Evolutionary conservation across 2,329 filamentous ascomycete species (phyloP).

Genomic region (Colletotrichum sp.): DNA sequence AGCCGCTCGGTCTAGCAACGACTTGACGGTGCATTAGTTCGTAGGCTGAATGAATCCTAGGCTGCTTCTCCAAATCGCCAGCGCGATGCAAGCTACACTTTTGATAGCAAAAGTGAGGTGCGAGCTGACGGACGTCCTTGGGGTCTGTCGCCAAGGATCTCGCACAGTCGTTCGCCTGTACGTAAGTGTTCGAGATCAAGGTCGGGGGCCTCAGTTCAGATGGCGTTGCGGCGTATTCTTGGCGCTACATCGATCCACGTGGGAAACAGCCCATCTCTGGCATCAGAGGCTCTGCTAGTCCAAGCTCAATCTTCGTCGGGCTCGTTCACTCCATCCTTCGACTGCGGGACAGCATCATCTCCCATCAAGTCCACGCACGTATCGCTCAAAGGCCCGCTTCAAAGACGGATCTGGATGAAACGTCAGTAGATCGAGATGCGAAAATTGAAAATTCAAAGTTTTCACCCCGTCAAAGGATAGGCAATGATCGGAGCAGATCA

Average conservation of each 20-base stretch:
- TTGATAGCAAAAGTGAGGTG: background rate
- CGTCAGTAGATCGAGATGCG: conserved; percentile 1
- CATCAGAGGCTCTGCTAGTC: background rate
- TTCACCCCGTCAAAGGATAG: background rate
- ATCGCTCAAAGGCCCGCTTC: background rate
- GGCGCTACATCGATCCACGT: background rate
- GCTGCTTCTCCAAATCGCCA: background rate
- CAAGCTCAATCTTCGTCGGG: background rate
- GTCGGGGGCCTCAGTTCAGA: conserved; percentile 11
- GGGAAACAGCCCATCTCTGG: background rate
- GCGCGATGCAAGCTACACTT: background rate
- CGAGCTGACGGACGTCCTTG: background rate
- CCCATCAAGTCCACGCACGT: background rate
- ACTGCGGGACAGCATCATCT: background rate
- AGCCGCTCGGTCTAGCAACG: background rate
- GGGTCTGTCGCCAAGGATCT: background rate
- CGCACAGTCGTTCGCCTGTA: background rate
- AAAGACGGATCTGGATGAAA: conserved; percentile 2
- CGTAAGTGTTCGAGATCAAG: background rate
- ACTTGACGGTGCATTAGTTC: background rate
- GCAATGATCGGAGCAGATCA: background rate
- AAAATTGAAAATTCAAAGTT: background rate
- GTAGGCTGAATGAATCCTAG: background rate
- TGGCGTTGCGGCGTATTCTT: conserved; percentile 2
- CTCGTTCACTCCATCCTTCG: background rate